Evolutionary conservation across 768 basidiomycete genomes (phyloP), one percentile per base, ranked within the genome.

Genomic region (Mycena capillaripes): DNA sequence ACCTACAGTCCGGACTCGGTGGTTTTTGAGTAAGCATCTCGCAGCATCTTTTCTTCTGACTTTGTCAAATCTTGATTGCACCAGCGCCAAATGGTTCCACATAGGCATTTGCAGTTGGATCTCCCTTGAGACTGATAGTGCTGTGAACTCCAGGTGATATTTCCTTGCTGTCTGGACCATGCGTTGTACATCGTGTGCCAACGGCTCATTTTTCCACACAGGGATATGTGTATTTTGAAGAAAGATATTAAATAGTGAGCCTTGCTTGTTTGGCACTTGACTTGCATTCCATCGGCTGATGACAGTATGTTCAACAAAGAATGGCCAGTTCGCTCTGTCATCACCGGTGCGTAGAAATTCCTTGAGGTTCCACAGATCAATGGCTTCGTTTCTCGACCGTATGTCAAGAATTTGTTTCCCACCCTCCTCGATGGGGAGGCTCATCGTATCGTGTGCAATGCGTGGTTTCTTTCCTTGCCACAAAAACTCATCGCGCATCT

Each of bases 401-500:
- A 42, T 42, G 17, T 42, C 42, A 7, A 42, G 17, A 42, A 42
- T 42, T 42, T 42, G 42, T 42, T 42, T 42, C 7, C 66, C 57
- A 21, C 66, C 66, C 48, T 46, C 3, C 4, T 48, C n/a, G 12
- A 69, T 7, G 1, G 67, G 67, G 10, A 61, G 58, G 34, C 32
- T n/a, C 67, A 69, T 69, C n/a, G 57, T 61, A 2, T 61, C 29
- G 40, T 61, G 67, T 8, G 46, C 67, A 19, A 69, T 38, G n/a
- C 67, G 57, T 78, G 42, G 42, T 42, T 42, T 42, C 42, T 42
- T 42, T 23, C 48, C 21, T n/a, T n/a, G n/a, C 21, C n/a, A 50
- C n/a, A 50, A n/a, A 50, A 27, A 27, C 23, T 6, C 10, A 25
- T 50, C 48, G 23, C 48, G n/a, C 48, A 50, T 50, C 25, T 25